Evolutionary conservation across 352 stramenopile genomes (phyloP).

Genomic region (Halophytophthora batemanensis): DNA sequence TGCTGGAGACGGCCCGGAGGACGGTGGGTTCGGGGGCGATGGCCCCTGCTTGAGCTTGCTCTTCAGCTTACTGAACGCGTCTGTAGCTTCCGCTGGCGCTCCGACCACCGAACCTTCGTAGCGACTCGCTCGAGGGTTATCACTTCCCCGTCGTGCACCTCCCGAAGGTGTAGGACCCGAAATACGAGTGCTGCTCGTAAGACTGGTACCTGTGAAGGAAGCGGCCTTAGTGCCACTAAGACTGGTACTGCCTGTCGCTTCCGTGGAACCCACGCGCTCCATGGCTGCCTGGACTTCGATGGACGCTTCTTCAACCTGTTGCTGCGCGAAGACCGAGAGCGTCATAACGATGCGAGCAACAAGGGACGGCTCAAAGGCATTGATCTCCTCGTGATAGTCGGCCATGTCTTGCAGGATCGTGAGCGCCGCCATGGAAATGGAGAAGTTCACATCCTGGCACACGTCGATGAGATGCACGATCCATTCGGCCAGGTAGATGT

Average conservation of each 20-base stretch:
- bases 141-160: constrained; percentile 36
- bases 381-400: constrained; percentile 70
- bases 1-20: constrained; percentile 34
- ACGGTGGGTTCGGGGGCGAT: constrained; percentile 21
- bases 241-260: constrained; percentile 13
- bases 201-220: constrained; percentile 28
- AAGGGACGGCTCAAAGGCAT: constrained; percentile 60
- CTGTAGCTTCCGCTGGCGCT: constrained; percentile 32
- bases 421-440: constrained; percentile 74
- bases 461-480: constrained; percentile 80
- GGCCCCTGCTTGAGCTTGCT: constrained; percentile 48
- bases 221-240: constrained; percentile 22
- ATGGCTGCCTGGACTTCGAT: constrained; percentile 83
- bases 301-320: constrained; percentile 85
- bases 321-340: constrained; percentile 78
- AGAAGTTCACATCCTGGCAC: constrained; percentile 70
- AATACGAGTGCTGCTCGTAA: constrained; percentile 17
- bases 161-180: constrained; percentile 7
- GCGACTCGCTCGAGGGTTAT: constrained; percentile 42
- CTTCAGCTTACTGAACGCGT: constrained; percentile 72
- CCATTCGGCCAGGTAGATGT: constrained; percentile 61
- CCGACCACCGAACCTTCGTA: constrained; percentile 26
- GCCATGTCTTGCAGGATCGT: constrained; percentile 78
- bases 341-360: constrained; percentile 87
- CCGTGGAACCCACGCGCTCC: constrained; percentile 38